Conservation (phyloP, 2,329 filamentous ascomycete genomes). For the Colletotrichum eremochloae region DNA sequence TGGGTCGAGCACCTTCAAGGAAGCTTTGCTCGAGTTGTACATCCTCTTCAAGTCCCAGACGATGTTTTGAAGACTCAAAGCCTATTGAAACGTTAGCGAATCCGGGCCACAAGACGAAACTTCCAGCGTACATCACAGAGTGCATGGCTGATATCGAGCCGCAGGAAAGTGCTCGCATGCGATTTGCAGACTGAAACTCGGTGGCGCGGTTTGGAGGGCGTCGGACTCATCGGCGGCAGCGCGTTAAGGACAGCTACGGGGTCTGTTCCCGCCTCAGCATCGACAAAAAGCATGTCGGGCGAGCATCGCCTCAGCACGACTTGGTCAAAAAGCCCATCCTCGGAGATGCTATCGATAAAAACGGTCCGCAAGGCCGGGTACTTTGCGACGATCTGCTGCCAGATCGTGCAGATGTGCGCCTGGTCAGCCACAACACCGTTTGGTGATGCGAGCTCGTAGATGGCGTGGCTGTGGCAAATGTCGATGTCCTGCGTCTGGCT, state of each 20-base stretch:
- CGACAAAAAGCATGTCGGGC: constrained; percentile 67
- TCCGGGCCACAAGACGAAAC: neutral
- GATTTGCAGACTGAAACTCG: constrained; percentile 64
- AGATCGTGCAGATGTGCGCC: constrained; percentile 61
- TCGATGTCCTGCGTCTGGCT: constrained; percentile 58
- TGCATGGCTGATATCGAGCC: constrained; percentile 65
- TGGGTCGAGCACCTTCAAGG: constrained; percentile 51
- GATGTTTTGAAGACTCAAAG: constrained; percentile 59
- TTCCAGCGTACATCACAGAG: constrained; percentile 59
- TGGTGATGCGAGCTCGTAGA: constrained; percentile 61
- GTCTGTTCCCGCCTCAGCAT: constrained; percentile 57
- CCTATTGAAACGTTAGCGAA: constrained; percentile 18
- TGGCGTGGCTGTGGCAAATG: constrained; percentile 59
- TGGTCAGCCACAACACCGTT: constrained; percentile 57
- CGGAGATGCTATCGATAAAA: constrained; percentile 64
- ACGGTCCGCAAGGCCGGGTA: constrained; percentile 63
- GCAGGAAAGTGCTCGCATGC: constrained; percentile 58
- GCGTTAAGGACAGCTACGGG: constrained; percentile 55
- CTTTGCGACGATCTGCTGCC: constrained; percentile 62
- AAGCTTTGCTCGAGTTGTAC: constrained; percentile 56
- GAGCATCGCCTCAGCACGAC: constrained; percentile 62
- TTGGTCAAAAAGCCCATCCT: constrained; percentile 64
- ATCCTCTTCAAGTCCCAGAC: constrained; percentile 61
- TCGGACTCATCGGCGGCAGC: constrained; percentile 57
- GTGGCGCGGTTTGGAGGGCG: constrained; percentile 59